Evolutionary conservation across 345 rosid genomes (phyloP), one percentile per base, ranked within the genome.

Genomic region (Durio zibethinus): DNA sequence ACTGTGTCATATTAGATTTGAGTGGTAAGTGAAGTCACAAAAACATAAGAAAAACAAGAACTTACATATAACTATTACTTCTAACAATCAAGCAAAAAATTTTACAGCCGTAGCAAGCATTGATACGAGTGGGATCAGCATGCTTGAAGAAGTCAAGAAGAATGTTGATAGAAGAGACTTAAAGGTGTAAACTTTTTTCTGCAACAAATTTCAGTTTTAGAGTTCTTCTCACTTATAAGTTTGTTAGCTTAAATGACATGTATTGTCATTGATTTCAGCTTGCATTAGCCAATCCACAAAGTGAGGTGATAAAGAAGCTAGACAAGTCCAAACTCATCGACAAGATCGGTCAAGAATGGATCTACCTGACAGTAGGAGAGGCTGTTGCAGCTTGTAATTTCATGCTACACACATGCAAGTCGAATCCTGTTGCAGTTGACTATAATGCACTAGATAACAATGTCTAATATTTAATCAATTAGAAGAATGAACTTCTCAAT

Each of bases 61-160:
- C 36, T 33, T 71, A 67, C 6, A 11, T 2, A 33, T 20, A 50
- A 27, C 9, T 29, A 23, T 20, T 1, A 23, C 2, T 31, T 50
- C 60, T 71, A 59, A 74, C 77, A 21, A 2, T 25, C 11, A 0
- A 59, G 23, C 52, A 33, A 6, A 21, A 72, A 7, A 25, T 63
- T 33, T 66, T 53, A 38, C 84, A 96, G 99, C 89, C 72, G 91
- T 89, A 23, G 97, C 94, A 33, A 89, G 93, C 85, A 94, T 96
- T 21, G 99, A 96, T 79, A 92, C 98, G 7, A 96, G 98, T 53
- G 99, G 99, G 48, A 88, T 94, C 48, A 88, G 95, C 83, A 90
- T 92, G 99, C 86, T 96, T 45, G 94, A 91, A 76, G 99, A 96
- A 84, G 75, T 92, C 67, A 83, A 86, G 90, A 92, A 88, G 84